A percentile compares a stretch with the other conserved stretches of the same genome.
Conservation (phyloP, 1,284 basidiomycete species). For the Ganoderma meredithae region DNA sequence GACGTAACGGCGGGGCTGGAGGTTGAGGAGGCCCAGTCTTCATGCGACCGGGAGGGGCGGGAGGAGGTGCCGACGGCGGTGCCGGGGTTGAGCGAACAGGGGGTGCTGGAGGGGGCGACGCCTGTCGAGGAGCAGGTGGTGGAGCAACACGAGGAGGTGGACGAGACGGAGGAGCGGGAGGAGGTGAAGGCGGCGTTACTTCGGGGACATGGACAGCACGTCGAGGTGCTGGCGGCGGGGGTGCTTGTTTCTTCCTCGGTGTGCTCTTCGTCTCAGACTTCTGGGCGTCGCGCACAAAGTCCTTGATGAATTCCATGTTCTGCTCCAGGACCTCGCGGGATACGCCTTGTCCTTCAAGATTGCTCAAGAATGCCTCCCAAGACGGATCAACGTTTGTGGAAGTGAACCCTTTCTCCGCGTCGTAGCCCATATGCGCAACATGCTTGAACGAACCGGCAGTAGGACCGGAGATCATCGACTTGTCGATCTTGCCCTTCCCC, state of each 20-base stretch:
- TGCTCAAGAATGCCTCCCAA: slow-evolving; percentile 83
- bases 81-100: slow-evolving; percentile 36
- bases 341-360: slow-evolving; percentile 78
- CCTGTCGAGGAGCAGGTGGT: slow-evolving; percentile 24
- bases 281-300: slow-evolving; percentile 76
- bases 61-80: slow-evolving; percentile 32
- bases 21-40: slow-evolving; percentile 46
- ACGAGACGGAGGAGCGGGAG: slow-evolving; percentile 33
- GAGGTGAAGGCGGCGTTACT: slow-evolving; percentile 37
- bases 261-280: slow-evolving; percentile 32
- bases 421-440: slow-evolving; percentile 96
- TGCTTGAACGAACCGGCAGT: slow-evolving; percentile 85
- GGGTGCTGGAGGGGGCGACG: slow-evolving; percentile 33
- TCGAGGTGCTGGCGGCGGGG: slow-evolving; percentile 64
- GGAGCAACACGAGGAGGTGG: slow-evolving; percentile 29
- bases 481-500: slow-evolving; percentile 78
- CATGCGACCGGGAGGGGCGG: slow-evolving; percentile 33
- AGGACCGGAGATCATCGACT: slow-evolving; percentile 90
- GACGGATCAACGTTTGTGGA: slow-evolving; percentile 92
- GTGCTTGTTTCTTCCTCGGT: slow-evolving; percentile 57
- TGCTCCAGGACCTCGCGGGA: slow-evolving; percentile 67
- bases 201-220: slow-evolving; percentile 45
- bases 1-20: slow-evolving; percentile 41
- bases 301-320: slow-evolving; percentile 91
- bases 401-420: slow-evolving; percentile 86